Evolutionary conservation across 306 rosid species (phyloP), one percentile per base, ranked within the genome.

Genomic region (Rosa rugosa): DNA sequence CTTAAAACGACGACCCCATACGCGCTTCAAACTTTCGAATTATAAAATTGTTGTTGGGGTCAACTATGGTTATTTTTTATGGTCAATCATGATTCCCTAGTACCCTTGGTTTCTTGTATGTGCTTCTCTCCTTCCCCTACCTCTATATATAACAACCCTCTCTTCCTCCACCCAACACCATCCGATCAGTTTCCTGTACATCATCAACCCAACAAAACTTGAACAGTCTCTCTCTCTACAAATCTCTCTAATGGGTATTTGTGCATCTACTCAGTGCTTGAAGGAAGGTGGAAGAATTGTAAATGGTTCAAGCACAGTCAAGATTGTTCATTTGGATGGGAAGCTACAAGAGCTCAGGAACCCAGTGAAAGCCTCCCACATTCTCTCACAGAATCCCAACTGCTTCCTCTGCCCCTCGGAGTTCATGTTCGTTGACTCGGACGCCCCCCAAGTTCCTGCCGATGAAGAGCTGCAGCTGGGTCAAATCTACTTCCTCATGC

Each of bases 361-460:
- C 16, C 80, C 89, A 2, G 75, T 72, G 13, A 79, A 86, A 66
- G 90, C 97, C 70, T 34, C 76, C 68, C 75, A 88, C 42, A 77
- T 90, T 8, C 82, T 92, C 31, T 83, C 92, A 23, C 79, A 85
- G 79, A 84, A 92, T 31, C 94, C 90, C 31, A 80, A 81, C 71
- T 77, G 84, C 50, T 90, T 88, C 78, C 77, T 92, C 1, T 84
- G 88, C 74, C 51, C 85, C 69, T 88, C 91, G 31, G 94, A 92
- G 31, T 76, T 91, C 25, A 84, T 90, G 89, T 63, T 76, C 56
- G 80, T 90, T 56, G 91, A 83, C 5, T 81, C 80, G 3, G 38
- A 49, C 2, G 60, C 87, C 27, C 72, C 66, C 14, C 80, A 78
- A 44, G 50, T 92, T 62, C 41, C 49, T 69, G 77, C 78, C 22